Evolutionary conservation across 208 protist genomes (phyloP), one percentile per base, ranked within the genome.

Genomic region (Crithidia thermophila): DNA sequence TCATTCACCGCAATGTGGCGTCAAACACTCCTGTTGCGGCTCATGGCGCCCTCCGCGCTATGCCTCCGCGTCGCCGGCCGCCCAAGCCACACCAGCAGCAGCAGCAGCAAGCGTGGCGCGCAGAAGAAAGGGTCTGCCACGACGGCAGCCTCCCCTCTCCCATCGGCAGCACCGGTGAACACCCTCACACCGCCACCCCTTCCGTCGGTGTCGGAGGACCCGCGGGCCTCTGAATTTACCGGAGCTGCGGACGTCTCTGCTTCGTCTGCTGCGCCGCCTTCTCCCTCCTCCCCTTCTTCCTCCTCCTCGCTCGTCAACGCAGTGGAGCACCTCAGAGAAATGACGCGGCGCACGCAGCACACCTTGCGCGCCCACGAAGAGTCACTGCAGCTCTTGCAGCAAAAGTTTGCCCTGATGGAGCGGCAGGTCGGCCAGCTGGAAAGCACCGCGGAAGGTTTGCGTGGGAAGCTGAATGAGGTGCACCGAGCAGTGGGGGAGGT

Each of bases 401-500:
- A 82, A 20, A 80, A 90, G 55, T 72, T 84, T 34, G 20, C 40
- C 3, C 60, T 89, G 20, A 37, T 89, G 34, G 79, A 87, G 43
- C 76, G 79, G 13, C 88, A 81, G 25, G 30, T 89, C 9, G 72
- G 67, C 0, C 53, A 72, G 46, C 58, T 88, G 47, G 85, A 90
- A 62, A 72, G 72, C 23, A 60, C 72, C 21, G 33, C 61, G 6
- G 77, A 73, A 18, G 56, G 58, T 4, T 39, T 80, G 63, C 76
- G 79, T 47, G 63, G 68, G 55, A 23, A 67, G 42, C 65, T 89
- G 40, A 63, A 46, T 8, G 79, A 86, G 47, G 66, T 79, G 39
- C 72, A 74, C 23, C 62, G 85, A 0, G 50, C 76, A 1, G 70
- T 82, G 30, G 87, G 85, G 0, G 84, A 87, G 45, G 72, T 92